Conservation (phyloP, 2,329 filamentous ascomycete species). For the Diplodia seriata region DNA sequence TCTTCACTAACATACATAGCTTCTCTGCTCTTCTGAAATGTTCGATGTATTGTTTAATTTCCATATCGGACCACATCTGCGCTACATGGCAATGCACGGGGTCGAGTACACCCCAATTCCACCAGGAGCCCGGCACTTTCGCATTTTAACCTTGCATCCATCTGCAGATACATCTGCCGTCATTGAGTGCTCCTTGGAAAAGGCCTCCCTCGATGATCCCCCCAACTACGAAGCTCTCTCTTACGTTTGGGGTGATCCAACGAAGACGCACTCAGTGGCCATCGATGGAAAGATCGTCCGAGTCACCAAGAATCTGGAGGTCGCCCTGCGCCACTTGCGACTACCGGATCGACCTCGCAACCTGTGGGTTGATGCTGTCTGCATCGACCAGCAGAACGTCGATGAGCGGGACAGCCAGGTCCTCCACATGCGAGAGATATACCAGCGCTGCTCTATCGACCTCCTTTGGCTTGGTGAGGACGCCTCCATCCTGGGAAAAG, state of each 20-base stretch:
- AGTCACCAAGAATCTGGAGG: constrained; percentile 32
- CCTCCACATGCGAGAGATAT: constrained; percentile 32
- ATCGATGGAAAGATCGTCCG: constrained; percentile 19
- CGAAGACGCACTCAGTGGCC: constrained; percentile 15
- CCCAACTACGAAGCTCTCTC: constrained; percentile 34
- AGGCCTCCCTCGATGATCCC: no score
- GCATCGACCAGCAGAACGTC: constrained; percentile 33
- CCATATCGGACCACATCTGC: no score
- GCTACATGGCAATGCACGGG: no score
- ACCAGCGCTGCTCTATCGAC: constrained; percentile 12
- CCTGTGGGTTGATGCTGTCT: constrained; percentile 35
- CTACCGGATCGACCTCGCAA: constrained; percentile 32
- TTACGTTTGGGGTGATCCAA: constrained; percentile 34
- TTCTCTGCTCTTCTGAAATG: no score
- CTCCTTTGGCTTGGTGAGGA: constrained; percentile 31
- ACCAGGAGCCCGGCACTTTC: no score
- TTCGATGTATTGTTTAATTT: no score
- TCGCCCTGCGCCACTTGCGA: constrained; percentile 17
- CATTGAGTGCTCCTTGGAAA: no score
- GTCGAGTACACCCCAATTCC: no score
- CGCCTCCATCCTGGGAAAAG: constrained; percentile 30
- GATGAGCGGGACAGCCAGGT: constrained; percentile 33
- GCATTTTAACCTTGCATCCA: no score
- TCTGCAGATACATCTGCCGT: no score
- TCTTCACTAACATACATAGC: no score